Conservation (phyloP, 768 basidiomycete genomes). For the Naganishia vishniacii region DNA sequence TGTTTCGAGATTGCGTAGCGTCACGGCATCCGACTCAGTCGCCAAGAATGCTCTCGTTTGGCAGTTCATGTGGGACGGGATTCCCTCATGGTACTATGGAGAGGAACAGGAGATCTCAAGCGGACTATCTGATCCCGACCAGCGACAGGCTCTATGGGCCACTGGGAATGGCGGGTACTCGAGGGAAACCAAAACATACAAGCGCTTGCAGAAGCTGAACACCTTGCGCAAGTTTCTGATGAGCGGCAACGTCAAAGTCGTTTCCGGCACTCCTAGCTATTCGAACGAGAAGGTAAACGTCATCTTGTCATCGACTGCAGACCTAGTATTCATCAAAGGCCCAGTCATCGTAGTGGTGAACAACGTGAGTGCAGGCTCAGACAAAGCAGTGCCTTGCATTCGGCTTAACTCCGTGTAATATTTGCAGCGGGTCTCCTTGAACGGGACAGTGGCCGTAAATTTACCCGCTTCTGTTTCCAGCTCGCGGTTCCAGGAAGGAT, state of each 20-base stretch:
- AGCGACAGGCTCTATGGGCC: slow-evolving; percentile 41
- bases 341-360: slow-evolving; percentile 42
- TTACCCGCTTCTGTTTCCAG: slow-evolving; percentile 37
- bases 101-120: slow-evolving; percentile 43
- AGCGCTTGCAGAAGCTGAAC: slow-evolving; percentile 39
- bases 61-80: slow-evolving; percentile 45
- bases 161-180: slow-evolving; percentile 35
- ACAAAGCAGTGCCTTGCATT: too few species aligned
- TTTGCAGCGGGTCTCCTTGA: not conserved
- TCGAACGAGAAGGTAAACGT: slow-evolving; percentile 33
- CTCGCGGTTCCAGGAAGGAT: slow-evolving; percentile 37
- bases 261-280: slow-evolving; percentile 34
- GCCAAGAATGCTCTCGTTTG: slow-evolving; percentile 44
- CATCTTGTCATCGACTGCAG: slow-evolving; percentile 31
- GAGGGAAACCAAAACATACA: slow-evolving; percentile 37
- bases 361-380: slow-evolving; percentile 37
- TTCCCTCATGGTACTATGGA: slow-evolving; percentile 38
- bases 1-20: slow-evolving; percentile 42
- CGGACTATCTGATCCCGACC: slow-evolving; percentile 23
- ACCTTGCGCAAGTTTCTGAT: slow-evolving; percentile 39
- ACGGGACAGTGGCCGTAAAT: slow-evolving; percentile 21
- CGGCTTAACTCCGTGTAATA: not conserved
- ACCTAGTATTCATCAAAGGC: slow-evolving; percentile 46
- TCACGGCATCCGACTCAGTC: slow-evolving; percentile 40
- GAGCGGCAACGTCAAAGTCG: slow-evolving; percentile 29